Evolutionary conservation across 176 grass and related monocot genomes (phyloP), one percentile per base, ranked within the genome.

Genomic region (Otatea glauca): DNA sequence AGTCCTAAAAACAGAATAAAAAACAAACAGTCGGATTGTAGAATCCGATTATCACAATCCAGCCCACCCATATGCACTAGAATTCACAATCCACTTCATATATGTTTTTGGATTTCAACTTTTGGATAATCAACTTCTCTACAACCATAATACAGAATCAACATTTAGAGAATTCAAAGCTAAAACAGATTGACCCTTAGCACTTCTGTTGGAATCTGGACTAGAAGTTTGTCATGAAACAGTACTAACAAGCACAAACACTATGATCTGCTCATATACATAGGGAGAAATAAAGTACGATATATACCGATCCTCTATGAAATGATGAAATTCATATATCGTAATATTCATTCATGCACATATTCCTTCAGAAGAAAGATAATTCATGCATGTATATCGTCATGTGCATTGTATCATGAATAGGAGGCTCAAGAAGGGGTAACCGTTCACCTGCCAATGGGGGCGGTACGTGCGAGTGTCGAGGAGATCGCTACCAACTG

Each of bases 381-480:
- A 69, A 51, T 6, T 16, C 41, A 48, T 67, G 15, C 63, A 44
- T 63, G 11, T 14, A 21, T 54, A 5, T 20, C 4, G 23, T 13
- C 56, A 37, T 13, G 29, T 17, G 32, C 6, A 21, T 37, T 88
- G 70, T 8, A 51, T 41, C 18, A 2, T 24, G 43, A 86, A 42
- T 15, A 91, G 92, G 83, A 20, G 58, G 24, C 50, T 47, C 72
- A 82, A 7, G 85, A 86, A 29, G 83, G 76, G 74, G 76, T 34
- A 15, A 38, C 66, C 9, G 47, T 62, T 72, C 84, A 83, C 61
- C 41, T 81, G 55, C 39, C 70, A n/a, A 56, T 45, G 63, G 83
- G 79, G 32, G 44, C 44, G 44, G 64, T 75, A 47, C 83, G 84
- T 24, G 81, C 41, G 63, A 47, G 43, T 29, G 70, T 69, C 0